Percentiles rank a stretch among this genome's conserved stretches.
Evolutionary conservation across 257 asterid species (phyloP).

Genomic region (Anisodus acutangulus): DNA sequence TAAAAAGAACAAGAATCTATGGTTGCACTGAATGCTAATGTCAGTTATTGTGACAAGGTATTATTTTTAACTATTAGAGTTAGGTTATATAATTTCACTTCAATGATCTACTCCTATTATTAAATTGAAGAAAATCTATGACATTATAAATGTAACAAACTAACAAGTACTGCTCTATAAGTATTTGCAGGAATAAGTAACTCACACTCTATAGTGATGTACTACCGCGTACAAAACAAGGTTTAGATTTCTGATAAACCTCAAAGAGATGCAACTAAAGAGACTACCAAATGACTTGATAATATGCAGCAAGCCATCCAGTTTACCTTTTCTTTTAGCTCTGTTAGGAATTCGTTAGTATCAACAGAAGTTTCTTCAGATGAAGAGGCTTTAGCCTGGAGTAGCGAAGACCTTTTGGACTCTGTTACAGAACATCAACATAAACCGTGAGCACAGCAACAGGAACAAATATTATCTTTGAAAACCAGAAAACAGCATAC

Average conservation of each 20-base stretch:
- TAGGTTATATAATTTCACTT: background rate
- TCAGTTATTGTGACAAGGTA: background rate
- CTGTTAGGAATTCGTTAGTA: conserved; percentile 63
- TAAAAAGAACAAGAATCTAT: conserved; percentile 2
- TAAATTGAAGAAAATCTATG: conserved; percentile 6
- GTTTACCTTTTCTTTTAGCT: conserved; percentile 80
- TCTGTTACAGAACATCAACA: conserved; percentile 47
- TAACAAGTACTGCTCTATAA: background rate
- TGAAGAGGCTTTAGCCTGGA: conserved; percentile 69
- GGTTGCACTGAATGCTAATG: conserved; percentile 4
- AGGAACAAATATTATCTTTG: background rate
- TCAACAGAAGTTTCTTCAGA: conserved; percentile 74
- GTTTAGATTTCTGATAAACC: background rate
- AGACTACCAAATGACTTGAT: background rate
- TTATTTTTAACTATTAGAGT: background rate
- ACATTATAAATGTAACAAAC: conserved; percentile 11
- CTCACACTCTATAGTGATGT: background rate
- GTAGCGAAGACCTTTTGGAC: conserved; percentile 54
- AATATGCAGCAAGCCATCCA: background rate
- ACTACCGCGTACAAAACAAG: background rate
- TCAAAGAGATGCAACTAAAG: background rate
- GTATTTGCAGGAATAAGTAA: conserved; percentile 22
- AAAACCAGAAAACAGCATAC: background rate
- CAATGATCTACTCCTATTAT: background rate
- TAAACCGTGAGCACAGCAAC: conserved; percentile 27